Evolutionary conservation across 768 basidiomycete species (phyloP).

Genomic region (Mycena maculata): DNA sequence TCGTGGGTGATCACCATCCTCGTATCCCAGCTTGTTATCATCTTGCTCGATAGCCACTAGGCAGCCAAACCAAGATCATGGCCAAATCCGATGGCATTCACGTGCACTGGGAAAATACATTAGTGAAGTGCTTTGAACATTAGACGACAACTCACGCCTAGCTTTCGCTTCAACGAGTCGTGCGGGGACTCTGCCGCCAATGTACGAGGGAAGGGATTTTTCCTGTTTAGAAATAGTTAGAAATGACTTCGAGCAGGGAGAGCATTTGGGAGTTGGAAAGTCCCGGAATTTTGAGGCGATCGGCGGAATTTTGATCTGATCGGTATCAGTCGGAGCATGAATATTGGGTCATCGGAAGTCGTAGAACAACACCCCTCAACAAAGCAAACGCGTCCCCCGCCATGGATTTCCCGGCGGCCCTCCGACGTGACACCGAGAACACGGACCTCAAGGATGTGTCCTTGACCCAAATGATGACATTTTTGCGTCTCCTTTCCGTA

Average conservation of each 20-base stretch:
- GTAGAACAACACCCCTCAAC: not conserved
- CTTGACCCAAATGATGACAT: not conserved
- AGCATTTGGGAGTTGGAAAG: not conserved
- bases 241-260: slow-evolving; percentile 8
- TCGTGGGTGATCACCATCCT: not conserved
- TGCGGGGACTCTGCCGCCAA: slow-evolving; percentile 14
- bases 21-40: slow-evolving; percentile 2
- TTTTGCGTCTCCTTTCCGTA: not conserved
- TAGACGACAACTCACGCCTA: slow-evolving; percentile 15
- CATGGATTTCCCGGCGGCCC: not conserved
- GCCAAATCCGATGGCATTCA: slow-evolving; percentile 17
- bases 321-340: not conserved
- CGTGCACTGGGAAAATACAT: slow-evolving; percentile 15
- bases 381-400: not conserved
- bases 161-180: slow-evolving; percentile 25
- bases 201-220: slow-evolving; percentile 25
- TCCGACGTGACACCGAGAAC: not conserved
- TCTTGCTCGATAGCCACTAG: slow-evolving; percentile 8
- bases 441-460: not conserved
- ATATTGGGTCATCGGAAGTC: not conserved
- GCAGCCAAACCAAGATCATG: slow-evolving; percentile 8
- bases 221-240: slow-evolving; percentile 32
- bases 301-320: not conserved
- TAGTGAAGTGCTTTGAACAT: slow-evolving; percentile 1
- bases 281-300: not conserved